These are phyloP conservation scores for Cyclotella sp. DNA, from an alignment of 108 stramenopile species.

Conservation along the genomic window DNA sequence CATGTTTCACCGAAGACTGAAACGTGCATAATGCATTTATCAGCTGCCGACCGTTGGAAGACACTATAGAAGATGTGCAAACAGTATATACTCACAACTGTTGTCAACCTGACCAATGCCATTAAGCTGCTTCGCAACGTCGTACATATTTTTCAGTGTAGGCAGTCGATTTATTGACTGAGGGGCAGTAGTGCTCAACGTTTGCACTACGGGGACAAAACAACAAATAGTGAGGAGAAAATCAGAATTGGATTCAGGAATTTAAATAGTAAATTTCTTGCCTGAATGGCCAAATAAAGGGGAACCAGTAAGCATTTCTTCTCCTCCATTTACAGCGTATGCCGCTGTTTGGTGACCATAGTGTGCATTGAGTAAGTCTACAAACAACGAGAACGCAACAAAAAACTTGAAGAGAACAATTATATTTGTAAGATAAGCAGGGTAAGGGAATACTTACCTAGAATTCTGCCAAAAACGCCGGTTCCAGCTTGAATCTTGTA, in stretches of 20 bases:
- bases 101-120: conserved; percentile 31
- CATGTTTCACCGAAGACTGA: conserved; percentile 30
- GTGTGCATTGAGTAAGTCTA: background rate
- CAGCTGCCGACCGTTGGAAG: background rate
- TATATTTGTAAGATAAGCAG: background rate
- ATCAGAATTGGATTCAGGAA: background rate
- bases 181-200: conserved; percentile 6
- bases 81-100: conserved; percentile 5
- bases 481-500: conserved; percentile 28
- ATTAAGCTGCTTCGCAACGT: conserved; percentile 35
- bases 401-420: background rate
- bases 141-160: conserved; percentile 24
- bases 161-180: conserved; percentile 18
- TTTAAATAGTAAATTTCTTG: background rate
- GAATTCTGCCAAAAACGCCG: conserved; percentile 44
- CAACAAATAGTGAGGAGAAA: background rate
- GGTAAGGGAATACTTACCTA: conserved; percentile 15
- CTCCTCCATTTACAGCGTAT: conserved; percentile 27
- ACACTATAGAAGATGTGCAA: background rate
- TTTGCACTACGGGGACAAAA: conserved; percentile 9
- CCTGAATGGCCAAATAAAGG: conserved; percentile 13
- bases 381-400: background rate
- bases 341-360: conserved; percentile 34
- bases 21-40: background rate
- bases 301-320: conserved; percentile 27